These are phyloP conservation scores for Ophiosphaerella korrae DNA, from an alignment of 2,329 filamentous ascomycete genomes.

Conservation along the genomic window DNA sequence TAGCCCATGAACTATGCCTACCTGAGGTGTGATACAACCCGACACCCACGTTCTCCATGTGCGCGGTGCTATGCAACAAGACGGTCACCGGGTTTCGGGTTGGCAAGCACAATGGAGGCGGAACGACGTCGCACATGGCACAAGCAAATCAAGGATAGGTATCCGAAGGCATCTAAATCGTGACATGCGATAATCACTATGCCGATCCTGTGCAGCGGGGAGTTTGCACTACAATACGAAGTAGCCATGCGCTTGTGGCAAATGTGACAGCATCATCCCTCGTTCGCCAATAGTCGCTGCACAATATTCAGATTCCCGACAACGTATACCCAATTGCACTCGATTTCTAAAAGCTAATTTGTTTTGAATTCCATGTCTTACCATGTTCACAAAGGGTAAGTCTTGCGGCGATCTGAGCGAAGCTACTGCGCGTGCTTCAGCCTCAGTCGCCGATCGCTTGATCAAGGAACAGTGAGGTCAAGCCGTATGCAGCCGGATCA, in stretches of 20 bases:
- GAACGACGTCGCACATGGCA: not conserved
- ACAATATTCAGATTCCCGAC: too few relatives aligned
- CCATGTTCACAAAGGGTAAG: not conserved
- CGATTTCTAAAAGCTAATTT: too few relatives aligned
- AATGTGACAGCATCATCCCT: too few relatives aligned
- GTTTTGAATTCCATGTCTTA: too few relatives aligned
- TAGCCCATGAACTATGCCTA: not conserved
- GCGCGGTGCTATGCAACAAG: not conserved
- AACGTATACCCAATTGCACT: too few relatives aligned
- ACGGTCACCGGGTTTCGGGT: not conserved
- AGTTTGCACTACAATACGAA: too few relatives aligned
- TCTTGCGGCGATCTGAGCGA: not conserved
- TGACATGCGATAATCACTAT: too few relatives aligned
- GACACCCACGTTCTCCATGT: not conserved
- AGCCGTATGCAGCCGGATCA: constrained; percentile 5
- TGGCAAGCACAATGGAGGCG: not conserved
- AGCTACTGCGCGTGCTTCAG: not conserved
- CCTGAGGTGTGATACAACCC: not conserved
- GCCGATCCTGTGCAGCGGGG: too few relatives aligned
- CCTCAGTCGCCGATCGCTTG: not conserved
- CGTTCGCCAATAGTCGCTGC: too few relatives aligned
- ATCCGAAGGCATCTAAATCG: too few relatives aligned
- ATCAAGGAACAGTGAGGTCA: not conserved
- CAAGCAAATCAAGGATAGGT: not conserved
- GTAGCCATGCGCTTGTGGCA: too few relatives aligned